Conservation (phyloP, 129 eudicot species). For the Flaveria ramosissima region DNA sequence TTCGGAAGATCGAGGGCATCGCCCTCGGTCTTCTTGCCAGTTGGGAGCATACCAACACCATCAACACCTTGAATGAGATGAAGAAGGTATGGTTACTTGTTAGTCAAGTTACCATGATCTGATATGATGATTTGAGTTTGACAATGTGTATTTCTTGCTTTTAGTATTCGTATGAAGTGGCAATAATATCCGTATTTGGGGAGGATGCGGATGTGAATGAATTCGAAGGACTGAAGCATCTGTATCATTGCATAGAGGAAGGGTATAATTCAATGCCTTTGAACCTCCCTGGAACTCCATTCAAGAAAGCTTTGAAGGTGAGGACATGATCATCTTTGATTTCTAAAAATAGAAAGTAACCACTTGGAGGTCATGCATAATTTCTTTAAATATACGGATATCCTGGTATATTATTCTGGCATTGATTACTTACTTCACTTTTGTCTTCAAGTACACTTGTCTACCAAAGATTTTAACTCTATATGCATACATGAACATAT, state of each 20-base stretch:
- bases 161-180: conserved; percentile 91
- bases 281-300: conserved; percentile 76
- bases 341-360: conserved; percentile 9
- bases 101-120: not conserved
- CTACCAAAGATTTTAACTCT: too few species aligned
- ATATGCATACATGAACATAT: too few species aligned
- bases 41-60: conserved; percentile 43
- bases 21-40: conserved; percentile 43
- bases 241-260: conserved; percentile 64
- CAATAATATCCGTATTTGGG: conserved; percentile 67
- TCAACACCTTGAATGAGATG: conserved; percentile 75
- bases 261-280: conserved; percentile 97
- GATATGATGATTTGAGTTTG: too few species aligned
- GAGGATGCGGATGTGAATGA: conserved; percentile 38
- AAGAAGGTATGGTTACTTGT: conserved; percentile 53
- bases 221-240: conserved; percentile 50
- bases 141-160: too few species aligned
- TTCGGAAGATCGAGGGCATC: conserved; percentile 51
- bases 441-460: conserved; percentile 32
- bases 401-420: not conserved
- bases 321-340: not conserved
- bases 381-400: conserved; percentile 21
- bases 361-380: conserved; percentile 9
- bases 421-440: conserved; percentile 9
- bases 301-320: conserved; percentile 76